Percentiles rank a stretch among this genome's conserved stretches.
These are phyloP conservation scores for Neophaeococcomyces mojaviensis DNA, from an alignment of 2,329 filamentous ascomycete genomes.

Conservation along the genomic window DNA sequence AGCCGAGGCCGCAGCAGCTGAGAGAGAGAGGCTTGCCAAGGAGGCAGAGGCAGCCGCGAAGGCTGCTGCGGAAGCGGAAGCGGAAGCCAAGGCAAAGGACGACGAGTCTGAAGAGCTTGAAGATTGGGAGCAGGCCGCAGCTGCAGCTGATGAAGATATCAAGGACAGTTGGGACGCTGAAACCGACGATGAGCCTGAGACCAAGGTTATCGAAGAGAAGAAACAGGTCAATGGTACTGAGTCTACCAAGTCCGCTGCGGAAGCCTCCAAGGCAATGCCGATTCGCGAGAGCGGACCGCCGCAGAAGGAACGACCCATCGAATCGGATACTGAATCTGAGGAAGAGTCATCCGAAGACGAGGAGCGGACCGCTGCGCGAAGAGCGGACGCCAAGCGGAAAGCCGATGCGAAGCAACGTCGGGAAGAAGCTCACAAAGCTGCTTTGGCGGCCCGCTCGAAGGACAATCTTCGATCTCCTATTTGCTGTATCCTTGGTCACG, in stretches of 20 bases:
- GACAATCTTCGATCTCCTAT: constrained; percentile 95
- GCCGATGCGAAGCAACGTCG: constrained; percentile 81
- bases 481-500: constrained; percentile 98
- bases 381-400: constrained; percentile 69
- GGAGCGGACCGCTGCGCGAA: constrained; percentile 63
- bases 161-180: constrained; percentile 96
- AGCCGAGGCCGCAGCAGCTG: constrained; percentile 47
- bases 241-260: constrained; percentile 2
- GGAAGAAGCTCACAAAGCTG: constrained; percentile 84
- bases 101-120: constrained; percentile 53
- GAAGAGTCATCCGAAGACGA: constrained; percentile 54
- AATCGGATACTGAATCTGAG: constrained; percentile 48
- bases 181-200: constrained; percentile 57
- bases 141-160: constrained; percentile 63
- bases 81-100: constrained; percentile 55
- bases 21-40: constrained; percentile 49
- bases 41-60: constrained; percentile 73
- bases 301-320: constrained; percentile 13
- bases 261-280: constrained; percentile 2
- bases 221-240: constrained; percentile 16
- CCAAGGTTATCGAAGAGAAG: constrained; percentile 25
- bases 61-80: constrained; percentile 71
- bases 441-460: constrained; percentile 80
- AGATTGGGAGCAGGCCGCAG: constrained; percentile 81
- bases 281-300: constrained; percentile 9